Percentiles rank a stretch among this genome's conserved stretches.
Conservation (phyloP, 2,329 filamentous ascomycete genomes). For the Pestalotiopsis sp. region DNA sequence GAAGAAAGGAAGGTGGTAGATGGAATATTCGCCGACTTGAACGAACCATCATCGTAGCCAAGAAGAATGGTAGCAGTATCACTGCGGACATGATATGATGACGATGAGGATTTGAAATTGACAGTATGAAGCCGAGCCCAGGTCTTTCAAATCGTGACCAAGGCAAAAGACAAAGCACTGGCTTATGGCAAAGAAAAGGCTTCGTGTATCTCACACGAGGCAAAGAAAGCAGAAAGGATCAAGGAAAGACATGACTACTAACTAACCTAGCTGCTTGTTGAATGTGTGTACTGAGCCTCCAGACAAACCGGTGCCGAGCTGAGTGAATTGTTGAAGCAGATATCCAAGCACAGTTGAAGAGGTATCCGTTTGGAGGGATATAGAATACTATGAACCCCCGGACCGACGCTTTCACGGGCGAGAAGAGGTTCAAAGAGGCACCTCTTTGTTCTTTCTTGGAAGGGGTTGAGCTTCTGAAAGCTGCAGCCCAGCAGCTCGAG, state of each 20-base stretch:
- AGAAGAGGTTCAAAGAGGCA: background rate
- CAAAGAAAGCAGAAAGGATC: background rate
- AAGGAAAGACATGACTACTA: conserved; percentile 3
- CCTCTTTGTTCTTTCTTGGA: conserved; percentile 11
- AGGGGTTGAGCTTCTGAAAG: conserved; percentile 6
- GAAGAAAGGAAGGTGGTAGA: background rate
- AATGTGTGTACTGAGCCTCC: background rate
- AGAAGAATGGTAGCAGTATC: background rate
- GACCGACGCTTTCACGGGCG: background rate
- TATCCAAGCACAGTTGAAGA: conserved; percentile 1
- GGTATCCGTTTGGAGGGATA: background rate
- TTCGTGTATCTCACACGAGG: background rate
- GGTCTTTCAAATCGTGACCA: background rate
- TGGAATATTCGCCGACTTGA: background rate
- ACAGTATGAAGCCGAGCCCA: background rate
- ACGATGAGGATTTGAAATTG: background rate
- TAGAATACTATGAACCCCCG: conserved; percentile 2
- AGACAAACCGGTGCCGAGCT: conserved; percentile 3
- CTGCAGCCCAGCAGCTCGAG: conserved; percentile 1
- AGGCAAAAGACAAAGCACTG: background rate
- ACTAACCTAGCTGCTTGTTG: background rate
- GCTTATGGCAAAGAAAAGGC: background rate
- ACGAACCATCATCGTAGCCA: conserved; percentile 10
- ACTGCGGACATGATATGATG: conserved; percentile 5
- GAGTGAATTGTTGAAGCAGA: conserved; percentile 1